Evolutionary conservation across 2,329 filamentous ascomycete genomes (phyloP).

Genomic region (Bipolaris sorokiniana): DNA sequence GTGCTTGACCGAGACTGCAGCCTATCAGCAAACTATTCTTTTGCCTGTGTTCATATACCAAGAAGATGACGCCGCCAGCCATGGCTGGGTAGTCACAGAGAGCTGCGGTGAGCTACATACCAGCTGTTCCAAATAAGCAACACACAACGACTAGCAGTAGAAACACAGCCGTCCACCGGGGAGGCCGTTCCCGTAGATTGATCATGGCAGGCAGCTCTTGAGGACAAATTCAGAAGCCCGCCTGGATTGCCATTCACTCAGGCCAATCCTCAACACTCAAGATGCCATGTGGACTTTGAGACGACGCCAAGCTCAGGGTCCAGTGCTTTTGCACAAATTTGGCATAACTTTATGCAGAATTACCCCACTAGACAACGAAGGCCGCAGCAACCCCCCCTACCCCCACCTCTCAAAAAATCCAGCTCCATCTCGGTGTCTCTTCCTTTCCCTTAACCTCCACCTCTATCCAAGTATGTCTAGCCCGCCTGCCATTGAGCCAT

Average conservation of each 20-base stretch:
- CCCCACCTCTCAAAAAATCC: slow-evolving; percentile 40
- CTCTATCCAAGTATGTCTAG: slow-evolving; percentile 25
- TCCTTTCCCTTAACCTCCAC: slow-evolving; percentile 10
- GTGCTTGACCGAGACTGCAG: slow-evolving; percentile 82
- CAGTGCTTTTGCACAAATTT: slow-evolving; percentile 8
- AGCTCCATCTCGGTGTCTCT: slow-evolving; percentile 24
- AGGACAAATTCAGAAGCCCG: slow-evolving; percentile 23
- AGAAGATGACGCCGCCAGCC: neutral
- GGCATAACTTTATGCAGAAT: slow-evolving; percentile 18
- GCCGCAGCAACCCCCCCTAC: slow-evolving; percentile 23
- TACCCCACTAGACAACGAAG: slow-evolving; percentile 20
- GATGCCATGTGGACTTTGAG: slow-evolving; percentile 26
- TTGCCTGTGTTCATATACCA: neutral
- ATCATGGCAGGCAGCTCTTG: slow-evolving; percentile 38
- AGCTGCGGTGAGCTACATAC: slow-evolving; percentile 36
- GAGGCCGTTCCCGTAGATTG: slow-evolving; percentile 47
- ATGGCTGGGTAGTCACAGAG: neutral
- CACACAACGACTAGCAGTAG: slow-evolving; percentile 44
- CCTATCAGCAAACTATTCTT: neutral
- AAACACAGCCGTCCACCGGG: slow-evolving; percentile 65
- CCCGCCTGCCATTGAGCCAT: slow-evolving; percentile 52
- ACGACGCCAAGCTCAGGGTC: slow-evolving; percentile 19
- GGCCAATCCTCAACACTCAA: slow-evolving; percentile 8
- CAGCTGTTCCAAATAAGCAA: slow-evolving; percentile 44
- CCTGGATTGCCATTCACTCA: slow-evolving; percentile 19